Conservation (phyloP, 2,329 filamentous ascomycete genomes). For the Lachnellula cervina region DNA sequence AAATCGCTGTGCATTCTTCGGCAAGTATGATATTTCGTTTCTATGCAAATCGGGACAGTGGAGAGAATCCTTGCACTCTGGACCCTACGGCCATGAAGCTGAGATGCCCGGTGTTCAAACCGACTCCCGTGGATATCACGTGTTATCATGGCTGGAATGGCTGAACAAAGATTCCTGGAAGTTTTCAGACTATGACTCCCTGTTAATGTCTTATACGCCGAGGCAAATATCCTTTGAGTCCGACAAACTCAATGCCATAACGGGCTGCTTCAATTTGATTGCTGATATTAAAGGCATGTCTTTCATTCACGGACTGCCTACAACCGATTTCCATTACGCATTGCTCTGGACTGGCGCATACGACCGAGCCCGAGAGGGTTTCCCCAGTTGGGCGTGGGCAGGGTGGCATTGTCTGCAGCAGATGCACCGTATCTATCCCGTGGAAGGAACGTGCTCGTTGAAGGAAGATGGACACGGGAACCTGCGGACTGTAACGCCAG, state of each 20-base stretch:
- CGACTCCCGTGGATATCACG: background rate
- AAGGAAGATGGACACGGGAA: background rate
- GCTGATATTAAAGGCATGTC: background rate
- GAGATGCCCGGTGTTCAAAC: background rate
- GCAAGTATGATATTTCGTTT: constrained; percentile 1
- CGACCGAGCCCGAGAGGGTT: background rate
- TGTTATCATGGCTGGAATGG: background rate
- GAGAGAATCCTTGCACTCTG: constrained; percentile 1
- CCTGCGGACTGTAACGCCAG: background rate
- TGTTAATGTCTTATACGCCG: background rate
- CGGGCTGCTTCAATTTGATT: constrained; percentile 1
- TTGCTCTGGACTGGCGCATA: background rate
- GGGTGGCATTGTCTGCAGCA: constrained; percentile 1
- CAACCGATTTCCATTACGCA: constrained; percentile 4
- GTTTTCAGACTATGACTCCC: background rate
- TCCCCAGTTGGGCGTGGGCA: constrained; percentile 4
- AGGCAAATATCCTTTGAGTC: constrained; percentile 4
- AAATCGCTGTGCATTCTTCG: background rate
- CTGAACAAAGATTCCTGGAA: background rate
- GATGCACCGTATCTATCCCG: background rate
- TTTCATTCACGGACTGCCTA: constrained; percentile 1
- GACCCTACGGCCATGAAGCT: constrained; percentile 1
- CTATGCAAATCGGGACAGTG: background rate
- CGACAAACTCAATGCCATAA: constrained; percentile 3
- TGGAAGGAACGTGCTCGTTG: background rate